Base-by-base conservation (phyloP, 441 rosid species). In the Jatropha multifida region DNA sequence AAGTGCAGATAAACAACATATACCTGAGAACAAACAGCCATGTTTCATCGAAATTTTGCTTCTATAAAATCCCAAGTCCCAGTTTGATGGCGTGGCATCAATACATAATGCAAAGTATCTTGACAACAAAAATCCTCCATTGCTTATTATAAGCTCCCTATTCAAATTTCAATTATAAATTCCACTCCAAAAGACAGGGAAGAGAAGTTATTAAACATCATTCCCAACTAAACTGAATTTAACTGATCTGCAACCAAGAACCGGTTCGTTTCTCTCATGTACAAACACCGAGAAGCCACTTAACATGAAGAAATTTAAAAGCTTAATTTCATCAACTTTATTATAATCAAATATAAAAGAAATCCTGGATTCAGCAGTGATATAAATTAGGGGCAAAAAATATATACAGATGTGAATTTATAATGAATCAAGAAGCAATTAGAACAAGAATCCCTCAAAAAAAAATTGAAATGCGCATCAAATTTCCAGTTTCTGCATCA, bases 401-500 rank as follows among this genome's bases (percentile, higher is more conserved):
- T 3, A 70, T 38, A 55, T 10, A 46, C 10, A 41, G 20, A 13
- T 8, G 13, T 42, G 7, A 67, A 7, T 59, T 59, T 32, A 26
- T 3, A 23, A 65, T 3, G 14, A 58, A 67, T 10, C 41, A 23
- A 66, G 4, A 59, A 56, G 7, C 65, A 42, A 48, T 18, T 10
- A 58, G 59, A 5, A 17, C 8, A 27, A 18, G 20, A 9, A 17
- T 40, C 26, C 46, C 10, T 27, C 4, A 54, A 54, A 15, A 15
- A 52, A 37, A 26, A 20, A 70, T 41, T 20, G 13, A 27, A 48
- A 58, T 42, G 61, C 17, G 46, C 52, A 74, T 90, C 79, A 92
- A 67, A 84, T 77, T 10, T 91, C 93, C 48, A 92, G 60, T 68
- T 84, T 87, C 80, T 96, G 98, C 88, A 93, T 73, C 84, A 96